These are phyloP conservation scores for Xylariales sp. DNA, from an alignment of 2,329 filamentous ascomycete genomes.

Conservation along the genomic window DNA sequence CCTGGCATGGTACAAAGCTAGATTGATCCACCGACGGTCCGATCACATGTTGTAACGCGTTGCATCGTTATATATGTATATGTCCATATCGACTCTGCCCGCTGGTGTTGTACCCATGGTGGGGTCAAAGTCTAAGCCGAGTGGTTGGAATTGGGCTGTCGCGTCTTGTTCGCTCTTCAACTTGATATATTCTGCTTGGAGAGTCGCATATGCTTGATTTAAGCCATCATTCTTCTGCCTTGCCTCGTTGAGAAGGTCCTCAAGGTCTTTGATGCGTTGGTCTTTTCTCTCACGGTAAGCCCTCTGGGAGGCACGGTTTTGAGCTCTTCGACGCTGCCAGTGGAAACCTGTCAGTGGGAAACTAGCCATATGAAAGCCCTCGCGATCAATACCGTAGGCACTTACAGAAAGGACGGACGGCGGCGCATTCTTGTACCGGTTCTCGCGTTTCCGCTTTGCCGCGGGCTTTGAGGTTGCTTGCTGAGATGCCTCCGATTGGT, in stretches of 20 bases:
- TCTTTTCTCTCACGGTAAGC: slow-evolving; percentile 60
- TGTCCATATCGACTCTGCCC: slow-evolving; percentile 16
- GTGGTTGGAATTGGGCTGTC: slow-evolving; percentile 20
- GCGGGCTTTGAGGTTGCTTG: slow-evolving; percentile 27
- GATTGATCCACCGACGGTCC: too few relatives aligned
- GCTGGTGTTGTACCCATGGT: slow-evolving; percentile 12
- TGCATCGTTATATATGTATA: slow-evolving; percentile 19
- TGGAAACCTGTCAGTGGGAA: slow-evolving; percentile 1
- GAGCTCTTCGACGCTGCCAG: slow-evolving; percentile 49
- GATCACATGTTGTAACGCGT: slow-evolving; percentile 7
- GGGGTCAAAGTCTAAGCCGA: slow-evolving; percentile 18
- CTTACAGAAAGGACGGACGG: slow-evolving; percentile 45
- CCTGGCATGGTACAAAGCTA: too few relatives aligned
- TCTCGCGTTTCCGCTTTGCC: slow-evolving; percentile 48
- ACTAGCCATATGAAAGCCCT: background rate
- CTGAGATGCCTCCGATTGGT: slow-evolving; percentile 18
- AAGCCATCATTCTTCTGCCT: slow-evolving; percentile 52
- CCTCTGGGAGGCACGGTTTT: slow-evolving; percentile 57
- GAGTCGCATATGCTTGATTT: slow-evolving; percentile 46
- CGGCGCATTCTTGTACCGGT: slow-evolving; percentile 48
- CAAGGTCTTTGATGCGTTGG: slow-evolving; percentile 60
- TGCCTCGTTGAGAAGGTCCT: slow-evolving; percentile 48
- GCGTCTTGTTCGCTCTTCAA: slow-evolving; percentile 30
- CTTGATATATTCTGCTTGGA: slow-evolving; percentile 40
- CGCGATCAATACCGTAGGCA: too few relatives aligned